phyloP scores from a whole-genome alignment of 352 stramenopile species.

The Phytophthora podocarpi region DNA sequence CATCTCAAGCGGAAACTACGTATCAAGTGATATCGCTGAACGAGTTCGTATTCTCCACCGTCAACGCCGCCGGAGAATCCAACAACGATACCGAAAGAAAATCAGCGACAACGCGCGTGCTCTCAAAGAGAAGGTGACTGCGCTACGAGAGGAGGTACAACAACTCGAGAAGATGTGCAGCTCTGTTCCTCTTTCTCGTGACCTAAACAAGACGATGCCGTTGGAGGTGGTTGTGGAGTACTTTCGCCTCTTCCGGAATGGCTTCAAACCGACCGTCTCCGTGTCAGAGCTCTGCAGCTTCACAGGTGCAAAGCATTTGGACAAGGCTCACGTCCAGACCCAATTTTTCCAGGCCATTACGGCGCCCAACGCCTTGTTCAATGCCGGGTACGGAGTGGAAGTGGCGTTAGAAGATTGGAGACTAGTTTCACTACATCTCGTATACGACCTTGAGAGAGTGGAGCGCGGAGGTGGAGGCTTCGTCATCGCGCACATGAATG shows the following conservation, averaged over 20 bases:
- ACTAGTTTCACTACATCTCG: not conserved
- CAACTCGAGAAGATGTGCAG: not conserved
- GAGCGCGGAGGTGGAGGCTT: not conserved
- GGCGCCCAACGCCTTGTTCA: not conserved
- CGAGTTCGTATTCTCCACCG: not conserved
- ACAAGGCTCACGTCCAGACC: not conserved
- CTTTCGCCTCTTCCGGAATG: slow-evolving; percentile 14
- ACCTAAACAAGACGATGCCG: not conserved
- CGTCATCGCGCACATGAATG: not conserved
- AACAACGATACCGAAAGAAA: slow-evolving; percentile 15
- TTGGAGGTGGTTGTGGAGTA: slow-evolving; percentile 11
- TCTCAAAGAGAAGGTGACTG: not conserved
- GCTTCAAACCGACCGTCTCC: not conserved
- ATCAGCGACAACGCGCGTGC: not conserved
- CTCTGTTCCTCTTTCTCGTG: too few species aligned
- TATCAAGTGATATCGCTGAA: not conserved
- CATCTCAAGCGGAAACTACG: not conserved
- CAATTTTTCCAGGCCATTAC: not conserved
- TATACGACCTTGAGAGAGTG: not conserved
- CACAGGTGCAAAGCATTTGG: too few species aligned
- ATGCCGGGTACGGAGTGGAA: not conserved
- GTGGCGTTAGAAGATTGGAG: slow-evolving; percentile 9
- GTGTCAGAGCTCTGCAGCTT: slow-evolving; percentile 1
- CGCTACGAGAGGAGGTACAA: not conserved
- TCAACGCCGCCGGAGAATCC: not conserved